These are phyloP conservation scores for Apocynum venetum DNA, from an alignment of 257 asterid genomes.

Conservation along the genomic window DNA sequence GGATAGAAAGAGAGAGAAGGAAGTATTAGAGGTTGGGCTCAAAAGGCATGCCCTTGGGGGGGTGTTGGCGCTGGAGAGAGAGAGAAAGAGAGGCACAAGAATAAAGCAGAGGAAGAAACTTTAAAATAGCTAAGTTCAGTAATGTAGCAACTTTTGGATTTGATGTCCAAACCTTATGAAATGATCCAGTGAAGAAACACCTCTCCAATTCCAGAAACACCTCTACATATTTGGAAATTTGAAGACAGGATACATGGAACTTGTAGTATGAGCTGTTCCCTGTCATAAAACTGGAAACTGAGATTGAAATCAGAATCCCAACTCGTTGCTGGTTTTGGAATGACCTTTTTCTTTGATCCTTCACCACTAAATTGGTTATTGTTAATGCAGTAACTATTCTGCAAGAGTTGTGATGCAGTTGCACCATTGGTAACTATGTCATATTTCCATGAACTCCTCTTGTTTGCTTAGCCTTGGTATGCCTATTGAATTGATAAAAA, in stretches of 20 bases:
- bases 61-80: background rate
- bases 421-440: background rate
- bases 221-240: background rate
- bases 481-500: background rate
- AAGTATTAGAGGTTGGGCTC: background rate
- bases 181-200: too few relatives aligned
- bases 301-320: background rate
- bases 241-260: background rate
- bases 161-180: too few relatives aligned
- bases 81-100: background rate
- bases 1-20: background rate
- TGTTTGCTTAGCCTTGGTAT: background rate
- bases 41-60: too few relatives aligned
- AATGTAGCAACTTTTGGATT: too few relatives aligned
- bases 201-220: background rate
- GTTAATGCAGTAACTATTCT: conserved; percentile 1
- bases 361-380: background rate
- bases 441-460: background rate
- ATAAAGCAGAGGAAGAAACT: background rate
- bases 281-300: background rate
- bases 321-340: background rate
- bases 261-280: background rate
- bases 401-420: background rate
- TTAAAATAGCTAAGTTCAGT: background rate
- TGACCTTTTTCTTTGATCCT: background rate